These are phyloP conservation scores for Daldinia vernicosa DNA, from an alignment of 495 filamentous ascomycete species.

Conservation along the genomic window DNA sequence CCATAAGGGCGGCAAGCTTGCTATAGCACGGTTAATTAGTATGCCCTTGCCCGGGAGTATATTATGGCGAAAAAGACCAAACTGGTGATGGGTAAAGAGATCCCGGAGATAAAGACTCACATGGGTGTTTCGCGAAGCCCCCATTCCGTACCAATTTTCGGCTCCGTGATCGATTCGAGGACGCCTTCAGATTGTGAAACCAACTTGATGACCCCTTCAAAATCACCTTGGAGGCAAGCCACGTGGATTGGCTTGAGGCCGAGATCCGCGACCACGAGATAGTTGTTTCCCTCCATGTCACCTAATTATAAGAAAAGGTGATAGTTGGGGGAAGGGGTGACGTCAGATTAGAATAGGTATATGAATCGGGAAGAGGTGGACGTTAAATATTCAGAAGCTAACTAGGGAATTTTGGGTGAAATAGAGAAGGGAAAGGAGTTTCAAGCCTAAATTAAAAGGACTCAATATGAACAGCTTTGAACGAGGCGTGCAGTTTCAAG, in stretches of 20 bases:
- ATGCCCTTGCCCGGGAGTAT: background rate
- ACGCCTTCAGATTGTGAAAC: slow-evolving; percentile 4
- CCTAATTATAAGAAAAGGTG: background rate
- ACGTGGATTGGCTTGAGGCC: slow-evolving; percentile 32
- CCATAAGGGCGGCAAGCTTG: slow-evolving; percentile 41
- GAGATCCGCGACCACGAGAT: slow-evolving; percentile 13
- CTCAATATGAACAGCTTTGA: background rate
- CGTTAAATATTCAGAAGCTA: background rate
- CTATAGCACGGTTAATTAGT: background rate
- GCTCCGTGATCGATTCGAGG: slow-evolving; percentile 13
- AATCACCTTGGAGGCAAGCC: slow-evolving; percentile 28
- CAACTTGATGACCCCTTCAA: slow-evolving; percentile 22
- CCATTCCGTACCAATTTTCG: slow-evolving; percentile 7
- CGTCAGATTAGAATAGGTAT: background rate
- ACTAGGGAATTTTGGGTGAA: background rate
- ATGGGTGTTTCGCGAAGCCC: slow-evolving; percentile 31
- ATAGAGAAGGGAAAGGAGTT: background rate
- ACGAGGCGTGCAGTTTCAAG: background rate
- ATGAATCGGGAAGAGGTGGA: background rate
- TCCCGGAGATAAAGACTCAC: slow-evolving; percentile 13
- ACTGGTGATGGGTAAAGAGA: background rate
- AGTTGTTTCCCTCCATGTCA: slow-evolving; percentile 3
- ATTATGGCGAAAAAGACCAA: background rate
- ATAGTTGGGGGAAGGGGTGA: background rate
- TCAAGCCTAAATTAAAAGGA: background rate